These are phyloP conservation scores for Bombardia bombarda DNA, from an alignment of 495 filamentous ascomycete genomes.

Conservation along the genomic window DNA sequence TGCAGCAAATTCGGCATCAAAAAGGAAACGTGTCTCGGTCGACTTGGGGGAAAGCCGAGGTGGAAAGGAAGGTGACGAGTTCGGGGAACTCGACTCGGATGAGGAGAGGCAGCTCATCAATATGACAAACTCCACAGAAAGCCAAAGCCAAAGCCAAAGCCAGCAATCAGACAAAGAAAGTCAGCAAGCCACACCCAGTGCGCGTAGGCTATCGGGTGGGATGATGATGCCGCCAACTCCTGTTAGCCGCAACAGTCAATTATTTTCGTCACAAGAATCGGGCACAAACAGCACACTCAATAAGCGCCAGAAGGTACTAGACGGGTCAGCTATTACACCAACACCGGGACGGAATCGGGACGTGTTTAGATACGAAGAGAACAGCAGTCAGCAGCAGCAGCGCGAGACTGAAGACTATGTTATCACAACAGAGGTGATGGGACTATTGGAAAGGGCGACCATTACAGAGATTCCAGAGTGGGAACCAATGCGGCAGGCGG, in stretches of 20 bases:
- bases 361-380: neutral
- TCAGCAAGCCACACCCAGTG: too few species aligned
- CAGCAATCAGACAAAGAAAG: too few species aligned
- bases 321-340: slow-evolving; percentile 28
- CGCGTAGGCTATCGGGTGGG: too few species aligned
- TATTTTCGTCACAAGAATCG: too few species aligned
- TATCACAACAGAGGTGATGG: slow-evolving; percentile 43
- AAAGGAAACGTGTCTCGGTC: too few species aligned
- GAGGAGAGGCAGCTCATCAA: slow-evolving; percentile 8
- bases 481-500: slow-evolving; percentile 27
- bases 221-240: too few species aligned
- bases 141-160: neutral
- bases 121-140: neutral
- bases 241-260: too few species aligned
- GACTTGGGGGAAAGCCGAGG: too few species aligned
- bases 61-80: neutral
- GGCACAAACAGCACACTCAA: too few species aligned
- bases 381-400: neutral
- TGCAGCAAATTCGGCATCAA: too few species aligned
- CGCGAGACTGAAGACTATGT: slow-evolving; percentile 29
- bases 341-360: neutral
- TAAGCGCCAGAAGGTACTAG: slow-evolving; percentile 5
- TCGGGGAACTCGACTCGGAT: slow-evolving; percentile 6
- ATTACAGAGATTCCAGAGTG: too few species aligned
- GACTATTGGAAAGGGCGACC: slow-evolving; percentile 35